Base-by-base conservation (phyloP, 495 filamentous ascomycete genomes). In the Antarctomyces pellizariae region DNA sequence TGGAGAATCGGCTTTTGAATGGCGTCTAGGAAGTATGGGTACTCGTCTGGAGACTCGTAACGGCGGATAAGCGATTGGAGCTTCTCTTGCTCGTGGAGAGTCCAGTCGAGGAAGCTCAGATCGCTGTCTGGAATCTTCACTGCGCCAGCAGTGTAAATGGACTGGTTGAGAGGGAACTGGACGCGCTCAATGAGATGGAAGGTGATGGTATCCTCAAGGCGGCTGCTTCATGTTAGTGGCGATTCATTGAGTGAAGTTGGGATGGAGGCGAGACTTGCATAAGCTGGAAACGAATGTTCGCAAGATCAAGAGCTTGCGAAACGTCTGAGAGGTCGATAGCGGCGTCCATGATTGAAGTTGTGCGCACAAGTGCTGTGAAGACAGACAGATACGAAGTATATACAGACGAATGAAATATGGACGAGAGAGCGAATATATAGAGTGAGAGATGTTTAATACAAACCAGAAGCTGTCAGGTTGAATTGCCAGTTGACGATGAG, bases 141-240 rank as follows among this genome's bases (percentile, higher is more conserved):
- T n/a, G 75, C 79, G 33, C 74, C 75, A 14, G 79, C 57, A 3
- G 49, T 44, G 53, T 97, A 97, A 48, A 97, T 77, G 43, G 72
- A 79, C 28, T 60, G 55, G 56, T 93, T 95, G 30, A 84, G 59
- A 0, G 84, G 83, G 50, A 99, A 99, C 54, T 99, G 89, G 17
- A 83, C 89, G 13, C 89, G 75, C 47, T 99, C 89, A 44, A 99
- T 99, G 13, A 95, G 56, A 54, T 95, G 79, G 54, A 92, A 99
- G 41, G 76, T 92, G 44, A 99, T 95, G 31, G 89, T 95, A 45
- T 99, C 89, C 55, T 99, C 86, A 11, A 93, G 62, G 20, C 86
- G 86, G 37, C 83, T 93, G 44, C 16, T n/a, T 14, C 21, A 1
- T 20, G 20, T 19, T 11, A 21, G 33, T 10, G n/a, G n/a, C n/a